These are phyloP conservation scores for Austropuccinia psidii DNA, from an alignment of 1,284 basidiomycete genomes.

Conservation along the genomic window DNA sequence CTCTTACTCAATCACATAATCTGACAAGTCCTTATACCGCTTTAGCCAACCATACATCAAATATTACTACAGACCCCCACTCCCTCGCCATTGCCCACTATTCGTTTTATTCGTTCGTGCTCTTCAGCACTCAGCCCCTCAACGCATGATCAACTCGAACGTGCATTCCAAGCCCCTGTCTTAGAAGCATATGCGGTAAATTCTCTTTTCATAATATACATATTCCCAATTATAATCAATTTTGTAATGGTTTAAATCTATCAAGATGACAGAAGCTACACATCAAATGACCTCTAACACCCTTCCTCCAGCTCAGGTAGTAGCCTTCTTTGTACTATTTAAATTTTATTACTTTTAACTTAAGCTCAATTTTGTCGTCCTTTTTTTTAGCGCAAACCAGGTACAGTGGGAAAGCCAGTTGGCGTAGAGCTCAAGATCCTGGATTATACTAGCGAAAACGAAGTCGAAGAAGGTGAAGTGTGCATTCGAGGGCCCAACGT, in stretches of 20 bases:
- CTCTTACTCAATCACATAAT: background rate
- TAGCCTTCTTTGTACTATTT: background rate
- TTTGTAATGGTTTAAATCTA: conserved; percentile 5
- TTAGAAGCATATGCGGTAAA: conserved; percentile 49
- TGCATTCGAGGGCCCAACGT: conserved; percentile 52
- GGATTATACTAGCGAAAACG: conserved; percentile 45
- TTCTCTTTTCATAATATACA: background rate
- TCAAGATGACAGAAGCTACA: conserved; percentile 46
- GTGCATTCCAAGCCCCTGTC: conserved; percentile 52
- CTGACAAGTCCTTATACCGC: background rate
- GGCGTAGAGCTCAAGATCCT: conserved; percentile 52
- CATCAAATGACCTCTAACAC: conserved; percentile 51
- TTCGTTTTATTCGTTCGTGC: conserved; percentile 53
- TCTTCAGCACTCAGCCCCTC: conserved; percentile 51
- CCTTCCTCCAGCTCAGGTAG: conserved; percentile 43
- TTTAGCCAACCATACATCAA: conserved; percentile 53
- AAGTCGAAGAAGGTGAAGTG: conserved; percentile 50
- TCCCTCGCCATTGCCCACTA: conserved; percentile 49
- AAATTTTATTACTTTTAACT: background rate
- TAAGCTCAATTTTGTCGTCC: background rate
- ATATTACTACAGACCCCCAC: conserved; percentile 50
- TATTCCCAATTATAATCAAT: background rate
- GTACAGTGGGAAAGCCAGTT: conserved; percentile 51
- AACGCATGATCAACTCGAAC: conserved; percentile 47
- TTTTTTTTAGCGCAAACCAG: conserved; percentile 47